Evolutionary conservation across 2,329 filamentous ascomycete species (phyloP), one percentile per base, ranked within the genome.

Genomic region (Ceratocystis diversiconidia): DNA sequence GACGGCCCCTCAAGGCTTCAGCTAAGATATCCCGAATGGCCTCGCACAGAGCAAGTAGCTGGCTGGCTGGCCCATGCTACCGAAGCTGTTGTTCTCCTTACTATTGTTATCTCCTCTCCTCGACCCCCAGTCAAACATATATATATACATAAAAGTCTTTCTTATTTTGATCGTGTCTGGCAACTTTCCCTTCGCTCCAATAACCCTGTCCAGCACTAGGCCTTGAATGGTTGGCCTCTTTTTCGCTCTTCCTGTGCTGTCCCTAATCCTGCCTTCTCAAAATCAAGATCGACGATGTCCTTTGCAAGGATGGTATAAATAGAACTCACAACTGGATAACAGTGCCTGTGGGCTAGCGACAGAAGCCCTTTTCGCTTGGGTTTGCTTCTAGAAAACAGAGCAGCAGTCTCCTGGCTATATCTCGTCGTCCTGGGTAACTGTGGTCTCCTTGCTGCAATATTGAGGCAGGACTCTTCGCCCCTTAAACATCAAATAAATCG

Each of bases 231-330:
- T 32, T 59, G 55, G 55, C 30, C 30, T 59, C 28, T 59, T 32
- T 59, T 59, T 36, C 32, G 36, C 32, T 15, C 22, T 36, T n/a
- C 5, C 12, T 57, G 17, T 59, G 7, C 48, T n/a, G 15, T 59
- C 1, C 55, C 55, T 32, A 32, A 3, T 57, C 17, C 28, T 30
- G 10, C 4, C 22, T 5, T 5, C 12, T 12, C 55, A 36, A 59
- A 59, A 59, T 59, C 55, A 59, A 59, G 55, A 59, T 59, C 55
- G 55, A 59, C 55, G n/a, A 36, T 59, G 32, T 55, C 55, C 32
- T 36, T 5, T 5, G 28, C 55, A 30, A 59, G 55, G 55, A 30
- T 17, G 12, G 30, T 59, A 59, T 59, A 59, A 59, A 59, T 59
- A 59, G 55, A 36, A n/a, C 12, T 32, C 28, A n/a, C 52, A 30